A percentile compares a stretch with the other conserved stretches of the same genome.
phyloP scores from a whole-genome alignment of 2,329 filamentous ascomycete species.

The Pseudogymnoascus verrucosus region DNA sequence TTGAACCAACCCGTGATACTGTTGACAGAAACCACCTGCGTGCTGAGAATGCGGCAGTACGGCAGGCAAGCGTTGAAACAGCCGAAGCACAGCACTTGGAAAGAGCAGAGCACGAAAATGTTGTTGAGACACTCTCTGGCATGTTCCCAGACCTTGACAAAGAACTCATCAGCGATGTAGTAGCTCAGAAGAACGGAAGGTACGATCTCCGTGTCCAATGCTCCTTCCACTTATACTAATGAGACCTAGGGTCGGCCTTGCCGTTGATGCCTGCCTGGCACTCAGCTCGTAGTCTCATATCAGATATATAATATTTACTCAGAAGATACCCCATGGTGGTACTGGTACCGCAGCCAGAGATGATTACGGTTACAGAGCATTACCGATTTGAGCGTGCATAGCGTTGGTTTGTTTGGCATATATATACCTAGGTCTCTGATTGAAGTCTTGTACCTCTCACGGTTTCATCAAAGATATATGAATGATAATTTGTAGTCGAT shows the following conservation, averaged over 20 bases:
- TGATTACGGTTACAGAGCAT: conserved; percentile 4
- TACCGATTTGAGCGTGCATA: conserved; percentile 11
- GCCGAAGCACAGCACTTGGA: conserved; percentile 81
- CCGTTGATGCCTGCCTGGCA: conserved; percentile 79
- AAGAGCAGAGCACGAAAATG: conserved; percentile 74
- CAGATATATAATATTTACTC: conserved; percentile 7
- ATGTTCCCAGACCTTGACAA: conserved; percentile 96
- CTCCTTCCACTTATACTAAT: conserved; percentile 18
- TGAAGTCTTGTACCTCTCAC: not conserved
- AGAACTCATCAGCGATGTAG: conserved; percentile 94
- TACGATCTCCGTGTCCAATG: conserved; percentile 39
- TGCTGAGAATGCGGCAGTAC: conserved; percentile 79
- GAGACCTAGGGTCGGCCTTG: conserved; percentile 60
- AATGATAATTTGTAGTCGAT: not conserved
- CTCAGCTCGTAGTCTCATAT: conserved; percentile 33
- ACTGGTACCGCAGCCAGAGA: not conserved
- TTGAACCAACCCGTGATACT: conserved; percentile 18
- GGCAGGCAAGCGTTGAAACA: conserved; percentile 82
- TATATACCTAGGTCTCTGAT: conserved; percentile 9
- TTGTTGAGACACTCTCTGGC: conserved; percentile 86
- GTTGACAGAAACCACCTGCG: conserved; percentile 36
- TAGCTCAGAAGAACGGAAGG: conserved; percentile 91
- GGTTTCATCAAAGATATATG: conserved; percentile 3
- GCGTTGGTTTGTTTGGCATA: conserved; percentile 11
- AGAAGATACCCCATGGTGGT: not conserved